Conservation (phyloP, 441 rosid species). For the Flueggea neowawraea region DNA sequence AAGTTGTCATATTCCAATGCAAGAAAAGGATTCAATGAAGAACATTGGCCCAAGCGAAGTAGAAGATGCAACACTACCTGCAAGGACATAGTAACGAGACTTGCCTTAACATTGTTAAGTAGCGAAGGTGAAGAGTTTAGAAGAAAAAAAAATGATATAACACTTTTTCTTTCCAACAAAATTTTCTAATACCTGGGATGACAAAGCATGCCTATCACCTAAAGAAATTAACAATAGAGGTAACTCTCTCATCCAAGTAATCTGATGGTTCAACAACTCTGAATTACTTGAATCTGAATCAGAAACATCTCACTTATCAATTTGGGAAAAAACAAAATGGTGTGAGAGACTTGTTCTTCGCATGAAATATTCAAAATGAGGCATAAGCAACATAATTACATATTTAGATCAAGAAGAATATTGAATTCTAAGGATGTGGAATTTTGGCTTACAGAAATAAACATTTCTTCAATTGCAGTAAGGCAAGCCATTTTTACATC, state of each 20-base stretch:
- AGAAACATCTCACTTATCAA: slow-evolving; percentile 25
- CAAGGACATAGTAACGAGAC: slow-evolving; percentile 15
- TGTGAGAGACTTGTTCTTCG: not conserved
- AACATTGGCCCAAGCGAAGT: slow-evolving; percentile 64
- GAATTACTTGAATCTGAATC: slow-evolving; percentile 40
- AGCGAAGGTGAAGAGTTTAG: slow-evolving; percentile 4
- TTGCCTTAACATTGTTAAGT: slow-evolving; percentile 5
- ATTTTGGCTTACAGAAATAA: slow-evolving; percentile 62
- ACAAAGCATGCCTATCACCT: slow-evolving; percentile 56
- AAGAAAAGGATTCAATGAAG: slow-evolving; percentile 34
- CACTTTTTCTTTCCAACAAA: slow-evolving; percentile 12
- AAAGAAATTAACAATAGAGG: slow-evolving; percentile 54
- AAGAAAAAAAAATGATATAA: not conserved
- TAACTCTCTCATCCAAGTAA: slow-evolving; percentile 70
- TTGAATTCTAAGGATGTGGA: slow-evolving; percentile 1
- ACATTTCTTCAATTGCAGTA: slow-evolving; percentile 55
- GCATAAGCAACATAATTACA: not conserved
- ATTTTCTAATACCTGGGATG: slow-evolving; percentile 52
- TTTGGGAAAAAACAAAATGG: slow-evolving; percentile 15
- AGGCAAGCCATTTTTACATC: slow-evolving; percentile 64
- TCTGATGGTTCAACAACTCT: slow-evolving; percentile 41
- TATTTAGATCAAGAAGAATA: slow-evolving; percentile 1
- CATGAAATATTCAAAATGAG: not conserved
- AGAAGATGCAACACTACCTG: slow-evolving; percentile 75
- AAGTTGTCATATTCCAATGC: slow-evolving; percentile 49